Conservation (phyloP, 495 filamentous ascomycete genomes). For the Pyronema omphalodes region DNA sequence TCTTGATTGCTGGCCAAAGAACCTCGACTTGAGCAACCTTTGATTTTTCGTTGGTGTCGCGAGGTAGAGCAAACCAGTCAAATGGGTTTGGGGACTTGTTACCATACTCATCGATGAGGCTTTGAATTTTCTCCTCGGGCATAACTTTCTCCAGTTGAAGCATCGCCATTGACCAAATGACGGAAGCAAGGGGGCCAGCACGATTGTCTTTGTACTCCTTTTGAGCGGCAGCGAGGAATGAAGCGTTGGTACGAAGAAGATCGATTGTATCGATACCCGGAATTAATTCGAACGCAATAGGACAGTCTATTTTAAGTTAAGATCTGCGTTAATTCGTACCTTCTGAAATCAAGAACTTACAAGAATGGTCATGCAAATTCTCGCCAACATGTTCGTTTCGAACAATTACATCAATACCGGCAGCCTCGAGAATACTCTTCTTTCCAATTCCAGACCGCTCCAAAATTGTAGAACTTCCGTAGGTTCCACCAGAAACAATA, state of each 20-base stretch:
- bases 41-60: neutral
- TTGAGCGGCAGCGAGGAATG: slow-evolving; percentile 3
- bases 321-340: neutral
- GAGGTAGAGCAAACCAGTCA: neutral
- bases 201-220: neutral
- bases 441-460: slow-evolving; percentile 39
- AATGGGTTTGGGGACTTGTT: neutral
- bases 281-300: neutral
- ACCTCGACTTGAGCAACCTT: neutral
- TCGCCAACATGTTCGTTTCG: slow-evolving; percentile 33
- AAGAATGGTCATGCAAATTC: slow-evolving; percentile 30
- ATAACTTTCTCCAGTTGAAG: neutral
- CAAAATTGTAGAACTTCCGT: slow-evolving; percentile 35
- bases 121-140: neutral
- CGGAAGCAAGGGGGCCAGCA: neutral
- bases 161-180: neutral
- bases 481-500: slow-evolving; percentile 31
- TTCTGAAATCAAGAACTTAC: slow-evolving; percentile 16
- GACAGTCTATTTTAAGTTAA: neutral
- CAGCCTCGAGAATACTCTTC: slow-evolving; percentile 22
- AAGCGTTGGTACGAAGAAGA: slow-evolving; percentile 15
- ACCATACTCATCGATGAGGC: neutral
- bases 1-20: neutral
- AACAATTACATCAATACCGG: slow-evolving; percentile 28
- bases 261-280: slow-evolving; percentile 1